These are phyloP conservation scores for Kluyveromyces sp. DNA, from an alignment of 1,139 yeast species.

Conservation along the genomic window DNA sequence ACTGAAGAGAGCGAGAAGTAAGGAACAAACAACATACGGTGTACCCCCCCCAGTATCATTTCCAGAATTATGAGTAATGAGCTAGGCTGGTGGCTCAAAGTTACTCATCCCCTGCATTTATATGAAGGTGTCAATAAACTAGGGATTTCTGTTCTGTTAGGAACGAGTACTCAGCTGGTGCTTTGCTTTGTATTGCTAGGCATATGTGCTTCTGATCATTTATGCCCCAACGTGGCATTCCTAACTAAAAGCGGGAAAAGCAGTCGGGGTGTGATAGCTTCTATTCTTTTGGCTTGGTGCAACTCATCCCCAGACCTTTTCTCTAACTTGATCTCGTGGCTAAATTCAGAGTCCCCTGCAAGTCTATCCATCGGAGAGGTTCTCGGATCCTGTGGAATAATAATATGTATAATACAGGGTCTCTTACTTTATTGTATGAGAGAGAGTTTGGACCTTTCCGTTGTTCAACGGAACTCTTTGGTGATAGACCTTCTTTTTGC, in stretches of 20 bases:
- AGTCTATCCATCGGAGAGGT: conserved; percentile 82
- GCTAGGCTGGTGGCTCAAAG: conserved; percentile 14
- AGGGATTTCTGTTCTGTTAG: conserved; percentile 15
- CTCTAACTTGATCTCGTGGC: conserved; percentile 48
- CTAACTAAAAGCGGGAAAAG: conserved; percentile 19
- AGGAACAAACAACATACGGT: too few species aligned
- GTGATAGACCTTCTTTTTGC: conserved; percentile 22
- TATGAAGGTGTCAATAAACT: conserved; percentile 15
- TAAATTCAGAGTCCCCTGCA: conserved; percentile 51
- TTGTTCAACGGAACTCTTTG: conserved; percentile 16
- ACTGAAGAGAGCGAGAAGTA: too few species aligned
- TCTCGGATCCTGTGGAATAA: conserved; percentile 31
- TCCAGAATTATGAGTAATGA: conserved; percentile 2
- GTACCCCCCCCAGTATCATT: background rate
- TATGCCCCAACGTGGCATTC: conserved; percentile 28
- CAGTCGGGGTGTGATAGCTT: conserved; percentile 21
- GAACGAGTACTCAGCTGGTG: conserved; percentile 19
- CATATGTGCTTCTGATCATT: conserved; percentile 28
- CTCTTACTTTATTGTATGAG: conserved; percentile 27
- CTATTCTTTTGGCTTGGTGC: conserved; percentile 70
- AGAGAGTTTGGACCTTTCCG: conserved; percentile 14
- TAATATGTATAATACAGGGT: conserved; percentile 30
- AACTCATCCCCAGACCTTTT: conserved; percentile 90
- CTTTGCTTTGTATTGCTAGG: conserved; percentile 26
- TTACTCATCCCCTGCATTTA: conserved; percentile 25